Evolutionary conservation across 192 early-diverging fungal genomes (phyloP).

Genomic region (Entomortierella parvispora): DNA sequence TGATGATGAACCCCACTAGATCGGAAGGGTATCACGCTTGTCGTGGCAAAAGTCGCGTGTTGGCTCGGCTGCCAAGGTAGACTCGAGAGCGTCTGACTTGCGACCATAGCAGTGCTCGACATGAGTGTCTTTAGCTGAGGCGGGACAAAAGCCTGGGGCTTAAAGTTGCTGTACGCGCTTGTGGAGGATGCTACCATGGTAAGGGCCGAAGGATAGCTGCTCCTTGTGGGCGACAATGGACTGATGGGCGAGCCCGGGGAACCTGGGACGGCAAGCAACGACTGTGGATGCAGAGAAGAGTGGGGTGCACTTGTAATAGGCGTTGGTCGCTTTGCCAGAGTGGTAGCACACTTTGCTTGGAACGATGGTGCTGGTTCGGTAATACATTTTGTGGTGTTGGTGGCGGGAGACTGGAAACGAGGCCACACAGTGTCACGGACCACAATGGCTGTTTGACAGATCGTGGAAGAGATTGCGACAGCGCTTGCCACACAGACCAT

Average conservation of each 20-base stretch:
- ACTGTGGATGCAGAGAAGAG: no score
- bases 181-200: not conserved
- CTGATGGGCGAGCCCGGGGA: no score
- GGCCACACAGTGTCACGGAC: not conserved
- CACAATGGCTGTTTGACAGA: constrained; percentile 27
- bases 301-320: not conserved
- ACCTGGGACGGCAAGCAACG: no score
- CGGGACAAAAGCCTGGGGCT: constrained; percentile 8
- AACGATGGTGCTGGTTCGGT: not conserved
- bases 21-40: constrained; percentile 5
- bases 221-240: constrained; percentile 17
- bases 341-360: no score
- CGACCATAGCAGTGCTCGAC: constrained; percentile 13
- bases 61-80: constrained; percentile 39
- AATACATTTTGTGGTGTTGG: not conserved
- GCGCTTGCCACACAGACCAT: constrained; percentile 41
- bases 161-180: not conserved
- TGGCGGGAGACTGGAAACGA: not conserved
- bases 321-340: not conserved
- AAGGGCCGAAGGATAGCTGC: not conserved
- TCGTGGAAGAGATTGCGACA: constrained; percentile 20
- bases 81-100: constrained; percentile 5
- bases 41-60: constrained; percentile 28
- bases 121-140: constrained; percentile 29
- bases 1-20: constrained; percentile 1